Conservation (phyloP, 129 eudicot genomes). For the Saposhnikovia divaricata region DNA sequence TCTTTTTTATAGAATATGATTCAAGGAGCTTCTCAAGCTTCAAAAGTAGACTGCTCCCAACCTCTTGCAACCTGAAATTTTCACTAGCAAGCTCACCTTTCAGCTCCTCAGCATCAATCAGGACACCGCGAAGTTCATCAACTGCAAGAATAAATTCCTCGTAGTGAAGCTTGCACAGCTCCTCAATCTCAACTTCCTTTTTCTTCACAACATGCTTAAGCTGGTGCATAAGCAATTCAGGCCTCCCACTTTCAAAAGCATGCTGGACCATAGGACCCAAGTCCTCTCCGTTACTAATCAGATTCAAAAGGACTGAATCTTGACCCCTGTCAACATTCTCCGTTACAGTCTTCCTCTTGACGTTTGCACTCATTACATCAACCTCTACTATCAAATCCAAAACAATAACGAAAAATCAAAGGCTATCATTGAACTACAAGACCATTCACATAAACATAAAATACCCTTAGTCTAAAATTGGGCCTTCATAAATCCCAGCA, state of each 20-base stretch:
- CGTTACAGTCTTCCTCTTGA: conserved; percentile 41
- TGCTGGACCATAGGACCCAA: conserved; percentile 76
- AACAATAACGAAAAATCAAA: not conserved
- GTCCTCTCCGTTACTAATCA: conserved; percentile 78
- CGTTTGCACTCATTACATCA: conserved; percentile 42
- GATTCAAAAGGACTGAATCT: conserved; percentile 65
- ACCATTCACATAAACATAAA: not conserved
- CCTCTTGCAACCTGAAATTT: conserved; percentile 74
- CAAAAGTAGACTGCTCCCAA: conserved; percentile 51
- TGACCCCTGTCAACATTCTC: conserved; percentile 76
- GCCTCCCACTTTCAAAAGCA: conserved; percentile 67
- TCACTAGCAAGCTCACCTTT: conserved; percentile 71
- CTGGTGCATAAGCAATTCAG: conserved; percentile 63
- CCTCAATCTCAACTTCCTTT: conserved; percentile 89
- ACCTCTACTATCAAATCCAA: not conserved
- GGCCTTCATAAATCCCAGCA: not conserved
- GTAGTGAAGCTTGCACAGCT: conserved; percentile 84
- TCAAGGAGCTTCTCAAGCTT: conserved; percentile 75
- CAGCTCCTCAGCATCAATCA: conserved; percentile 91
- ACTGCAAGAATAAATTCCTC: conserved; percentile 91
- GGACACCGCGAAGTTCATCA: conserved; percentile 90
- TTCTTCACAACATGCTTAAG: conserved; percentile 56
- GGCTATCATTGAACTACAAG: not conserved
- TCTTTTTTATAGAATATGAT: conserved; percentile 64
- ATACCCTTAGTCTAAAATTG: not conserved